Percentiles rank a stretch among this genome's conserved stretches.
These are phyloP conservation scores for Saposhnikovia divaricata DNA, from an alignment of 129 eudicot genomes.

Conservation along the genomic window DNA sequence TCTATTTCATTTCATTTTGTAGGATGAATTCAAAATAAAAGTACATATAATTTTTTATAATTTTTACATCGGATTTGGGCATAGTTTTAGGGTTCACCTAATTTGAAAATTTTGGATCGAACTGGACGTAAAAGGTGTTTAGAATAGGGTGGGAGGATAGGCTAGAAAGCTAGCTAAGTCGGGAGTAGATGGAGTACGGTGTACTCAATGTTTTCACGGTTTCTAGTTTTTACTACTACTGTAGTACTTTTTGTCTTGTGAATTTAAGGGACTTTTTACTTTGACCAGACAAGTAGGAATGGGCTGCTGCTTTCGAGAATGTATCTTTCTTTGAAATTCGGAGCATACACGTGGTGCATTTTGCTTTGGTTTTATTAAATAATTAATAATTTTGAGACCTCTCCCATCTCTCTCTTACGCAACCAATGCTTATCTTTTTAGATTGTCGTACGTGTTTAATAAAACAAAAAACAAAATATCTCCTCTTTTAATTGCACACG, in stretches of 20 bases:
- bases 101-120: too few species aligned
- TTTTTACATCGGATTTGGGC: too few species aligned
- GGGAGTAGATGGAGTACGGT: not conserved
- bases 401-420: constrained; percentile 10
- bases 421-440: not conserved
- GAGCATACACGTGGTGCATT: constrained; percentile 6
- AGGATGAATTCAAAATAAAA: too few species aligned
- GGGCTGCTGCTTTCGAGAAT: not conserved
- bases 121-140: not conserved
- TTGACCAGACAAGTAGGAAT: constrained; percentile 19
- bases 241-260: not conserved
- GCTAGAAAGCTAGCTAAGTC: not conserved
- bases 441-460: not conserved
- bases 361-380: not conserved
- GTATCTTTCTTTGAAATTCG: not conserved
- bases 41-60: too few species aligned
- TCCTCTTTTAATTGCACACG: too few species aligned
- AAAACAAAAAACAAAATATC: too few species aligned
- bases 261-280: not conserved
- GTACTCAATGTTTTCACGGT: not conserved
- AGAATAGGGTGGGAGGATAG: not conserved
- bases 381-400: not conserved
- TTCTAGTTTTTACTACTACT: constrained; percentile 3
- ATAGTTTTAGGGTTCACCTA: too few species aligned
- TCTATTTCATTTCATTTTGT: too few species aligned